These are phyloP conservation scores for Neofusicoccum kwambonambiense DNA, from an alignment of 2,329 filamentous ascomycete genomes.

Conservation along the genomic window DNA sequence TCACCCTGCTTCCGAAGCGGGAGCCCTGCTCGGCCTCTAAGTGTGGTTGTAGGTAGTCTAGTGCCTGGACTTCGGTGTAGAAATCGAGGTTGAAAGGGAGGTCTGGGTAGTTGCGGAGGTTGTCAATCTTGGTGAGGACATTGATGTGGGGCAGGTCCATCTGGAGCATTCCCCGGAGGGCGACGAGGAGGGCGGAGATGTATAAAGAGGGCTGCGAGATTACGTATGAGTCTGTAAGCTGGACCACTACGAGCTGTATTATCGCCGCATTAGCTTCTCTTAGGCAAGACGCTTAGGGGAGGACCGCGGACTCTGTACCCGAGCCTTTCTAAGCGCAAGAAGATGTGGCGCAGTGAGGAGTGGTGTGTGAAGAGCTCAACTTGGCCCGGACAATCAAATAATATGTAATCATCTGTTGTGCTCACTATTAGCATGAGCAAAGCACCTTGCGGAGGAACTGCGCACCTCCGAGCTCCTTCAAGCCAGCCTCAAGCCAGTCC, in stretches of 20 bases:
- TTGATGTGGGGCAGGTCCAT: conserved; percentile 97
- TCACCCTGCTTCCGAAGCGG: conserved; percentile 5
- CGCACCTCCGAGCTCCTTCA: conserved; percentile 69
- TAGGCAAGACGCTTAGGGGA: conserved; percentile 11
- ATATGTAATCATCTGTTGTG: conserved; percentile 73
- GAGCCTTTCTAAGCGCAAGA: conserved; percentile 84
- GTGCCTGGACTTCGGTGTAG: conserved; percentile 95
- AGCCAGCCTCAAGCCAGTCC: conserved; percentile 81
- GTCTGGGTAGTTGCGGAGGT: conserved; percentile 77
- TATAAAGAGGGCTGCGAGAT: conserved; percentile 92
- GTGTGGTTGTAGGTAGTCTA: conserved; percentile 77
- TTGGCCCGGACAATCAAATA: conserved; percentile 96
- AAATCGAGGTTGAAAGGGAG: conserved; percentile 94
- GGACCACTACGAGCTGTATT: conserved; percentile 79
- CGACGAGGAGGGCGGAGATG: conserved; percentile 88
- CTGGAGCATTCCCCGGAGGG: conserved; percentile 93
- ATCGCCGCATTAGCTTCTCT: conserved; percentile 27
- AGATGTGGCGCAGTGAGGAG: conserved; percentile 84
- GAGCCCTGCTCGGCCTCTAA: conserved; percentile 69
- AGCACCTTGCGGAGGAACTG: conserved; percentile 20
- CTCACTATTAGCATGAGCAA: background rate
- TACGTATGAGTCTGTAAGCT: conserved; percentile 92
- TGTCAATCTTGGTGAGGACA: conserved; percentile 96
- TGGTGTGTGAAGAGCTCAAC: conserved; percentile 98
- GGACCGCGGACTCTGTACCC: conserved; percentile 75